Base-by-base conservation (phyloP, 768 basidiomycete genomes). In the Rhizopogon roseolus region DNA sequence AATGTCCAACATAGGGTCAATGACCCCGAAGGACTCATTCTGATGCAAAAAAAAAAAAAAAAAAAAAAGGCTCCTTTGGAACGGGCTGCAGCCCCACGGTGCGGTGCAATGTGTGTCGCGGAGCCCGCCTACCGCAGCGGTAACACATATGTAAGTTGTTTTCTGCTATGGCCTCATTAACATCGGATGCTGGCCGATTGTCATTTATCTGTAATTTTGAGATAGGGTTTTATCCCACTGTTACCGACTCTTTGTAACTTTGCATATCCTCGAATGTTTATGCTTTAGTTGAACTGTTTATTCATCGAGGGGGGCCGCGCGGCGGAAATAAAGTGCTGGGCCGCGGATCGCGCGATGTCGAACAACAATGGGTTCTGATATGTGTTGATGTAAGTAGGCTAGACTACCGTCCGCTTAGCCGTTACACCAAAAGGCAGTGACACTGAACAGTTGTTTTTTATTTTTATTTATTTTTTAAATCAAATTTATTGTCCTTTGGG, bases 71-170 rank as follows among this genome's bases (percentile, higher is more conserved):
- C 39, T 25, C 3, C 11, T 38, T 53, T 10, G 54, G 34, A 16
- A 2, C 53, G 19, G 41, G 44, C 34, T 55, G 52, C 36, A 50
- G 44, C 17, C 52, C 52, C 17, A n/a, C n/a, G n/a, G n/a, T n/a
- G 38, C 10, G 54, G 54, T 8, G 51, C 52, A 6, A 39, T 10
- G 14, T 55, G 54, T 11, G 38, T 9, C 14, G 51, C 53, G 17
- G 22, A 55, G 42, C 52, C 54, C 19, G 41, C 53, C 14, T 55
- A 52, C 34, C 53, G 54, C 28, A 55, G 41, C 19, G 51, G 50
- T 14, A 53, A 55, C 10, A 41, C 28, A 54, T 55, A 42, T 19
- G 54, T 54, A 5, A 37, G 54, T 54, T 3, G 5, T 8, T 36
- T 36, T 14, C 22, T 48, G 32, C 13, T 22, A 48, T 6, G 46